Base-by-base conservation (phyloP, 768 basidiomycete species). In the Suillus bovinus region DNA sequence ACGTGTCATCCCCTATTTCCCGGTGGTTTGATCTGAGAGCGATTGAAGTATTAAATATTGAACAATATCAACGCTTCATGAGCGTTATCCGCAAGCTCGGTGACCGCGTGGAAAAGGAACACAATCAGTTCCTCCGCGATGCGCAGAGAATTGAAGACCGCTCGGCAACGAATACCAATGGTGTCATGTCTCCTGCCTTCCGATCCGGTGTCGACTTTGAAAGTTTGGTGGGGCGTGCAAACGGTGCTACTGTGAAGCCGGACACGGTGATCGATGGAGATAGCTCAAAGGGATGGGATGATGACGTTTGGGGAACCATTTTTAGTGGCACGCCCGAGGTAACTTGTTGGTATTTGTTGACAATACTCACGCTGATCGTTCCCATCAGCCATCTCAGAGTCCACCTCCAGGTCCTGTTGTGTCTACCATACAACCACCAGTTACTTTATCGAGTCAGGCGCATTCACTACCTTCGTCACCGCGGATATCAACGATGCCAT, bases 31-130 rank as follows among this genome's bases (percentile, higher is more conserved):
- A 46, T 64, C 61, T 65, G 53, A 63, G 57, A 33, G 5, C 20
- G 47, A 59, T 27, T 47, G 34, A 65, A 91, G 90, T 93, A 39
- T 70, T 93, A n/a, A 93, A 83, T 67, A 79, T 93, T 16, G 83
- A 86, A 34, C 97, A 99, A 76, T 99, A 98, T 72, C 86, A 89
- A 66, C 86, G 90, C 7, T 99, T 99, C 76, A 99, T 99, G 94
- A 74, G 76, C 10, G 90, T 91, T 44, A 92, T 93, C 36, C 84
- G 81, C 61, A 89, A 86, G 73, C 80, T 89, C 4, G 86, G 92
- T 20, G 87, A 91, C 31, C 87, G 96, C 9, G 96, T 99, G 11
- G 94, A 98, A 76, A 84, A 84, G 67, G 97, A 99, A 72, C 97
- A 99, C 66, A 81, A 89, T 62, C 91, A 94, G 69, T 96, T 95